Base-by-base conservation (phyloP, 148 eudicot genomes). In the Polygonum aviculare region DNA sequence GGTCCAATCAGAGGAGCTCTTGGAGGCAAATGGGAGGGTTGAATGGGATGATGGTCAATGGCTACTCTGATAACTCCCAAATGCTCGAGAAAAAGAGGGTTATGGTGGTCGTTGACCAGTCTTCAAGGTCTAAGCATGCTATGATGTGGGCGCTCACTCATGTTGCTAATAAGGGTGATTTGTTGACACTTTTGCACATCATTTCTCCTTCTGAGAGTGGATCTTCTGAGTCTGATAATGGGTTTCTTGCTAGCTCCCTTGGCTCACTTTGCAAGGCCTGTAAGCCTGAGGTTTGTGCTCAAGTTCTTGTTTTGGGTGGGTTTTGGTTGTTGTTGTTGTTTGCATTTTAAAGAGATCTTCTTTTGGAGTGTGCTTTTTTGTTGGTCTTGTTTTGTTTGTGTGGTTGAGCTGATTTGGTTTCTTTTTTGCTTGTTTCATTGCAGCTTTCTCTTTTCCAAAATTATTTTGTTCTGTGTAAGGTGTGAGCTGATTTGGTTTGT, bases 131-230 rank as follows among this genome's bases (percentile, higher is more conserved):
- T 5, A 94, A 90, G 70, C 96, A 94, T 80, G 98, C 98, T 0
- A 90, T 92, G 96, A 86, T 94, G 88, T 94, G 98, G 98, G 98
- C 98, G 0, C 80, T 94, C 0, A 92, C 93, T 22, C 98, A 94
- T 85, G 91, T 94, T 1, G 76, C 97, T 18, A 91, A 90, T 40
- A 88, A 88, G 79, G 98, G 97, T 44, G 98, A 94, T 81, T 79
- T 85, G 60, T 86, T 94, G 45, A 94, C 98, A 41, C 87, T 94
- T 18, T 90, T 94, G 74, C 97, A 91, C 40, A 74, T 94, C 36
- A 67, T 84, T 2, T 79, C 87, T 81, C 79, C 81, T 51, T 36
- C 70, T 5, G 70, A 47, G 67, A 60, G 21, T 54, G 76, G 78
- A 9, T 73, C 21, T 22, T 75, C 73, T 75, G 79, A 83, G 7